phyloP scores from a whole-genome alignment of 1,284 basidiomycete genomes.

The Bjerkandera adusta region DNA sequence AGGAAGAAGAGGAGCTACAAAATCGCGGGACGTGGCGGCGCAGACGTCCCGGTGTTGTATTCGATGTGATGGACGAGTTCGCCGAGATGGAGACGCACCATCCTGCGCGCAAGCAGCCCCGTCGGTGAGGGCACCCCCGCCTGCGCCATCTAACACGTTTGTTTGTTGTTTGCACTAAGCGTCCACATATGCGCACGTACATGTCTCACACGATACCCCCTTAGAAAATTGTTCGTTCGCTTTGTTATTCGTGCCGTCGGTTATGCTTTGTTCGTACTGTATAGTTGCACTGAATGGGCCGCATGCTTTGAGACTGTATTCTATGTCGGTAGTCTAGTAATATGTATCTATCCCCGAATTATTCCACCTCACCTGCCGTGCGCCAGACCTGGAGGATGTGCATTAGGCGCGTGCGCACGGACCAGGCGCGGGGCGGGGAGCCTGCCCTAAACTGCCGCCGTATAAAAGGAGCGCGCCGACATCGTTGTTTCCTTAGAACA shows the following conservation, averaged over 20 bases:
- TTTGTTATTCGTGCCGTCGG: conserved; percentile 16
- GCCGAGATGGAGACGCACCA: conserved; percentile 18
- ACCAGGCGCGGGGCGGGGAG: conserved; percentile 10
- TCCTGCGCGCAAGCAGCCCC: not conserved
- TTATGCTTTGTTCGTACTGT: conserved; percentile 16
- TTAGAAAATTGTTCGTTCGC: conserved; percentile 7
- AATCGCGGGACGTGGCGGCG: conserved; percentile 44
- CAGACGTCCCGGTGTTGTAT: conserved; percentile 67
- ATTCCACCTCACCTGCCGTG: not conserved
- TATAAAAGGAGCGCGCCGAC: conserved; percentile 35
- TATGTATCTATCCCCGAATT: conserved; percentile 3
- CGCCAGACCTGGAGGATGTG: not conserved
- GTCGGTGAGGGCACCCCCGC: not conserved
- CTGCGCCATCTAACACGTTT: too few relatives aligned
- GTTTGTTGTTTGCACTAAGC: too few relatives aligned
- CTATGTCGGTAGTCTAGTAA: conserved; percentile 8
- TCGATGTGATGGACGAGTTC: conserved; percentile 51
- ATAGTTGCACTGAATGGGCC: conserved; percentile 5
- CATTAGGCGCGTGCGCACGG: conserved; percentile 19
- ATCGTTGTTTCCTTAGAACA: conserved; percentile 58
- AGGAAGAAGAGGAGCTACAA: conserved; percentile 40
- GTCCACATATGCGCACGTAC: too few relatives aligned
- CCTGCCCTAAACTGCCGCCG: conserved; percentile 21
- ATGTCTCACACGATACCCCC: too few relatives aligned
- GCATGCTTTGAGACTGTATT: conserved; percentile 13